These are phyloP conservation scores for Pseudocercospora crystallina DNA, from an alignment of 2,329 filamentous ascomycete genomes.

Conservation along the genomic window DNA sequence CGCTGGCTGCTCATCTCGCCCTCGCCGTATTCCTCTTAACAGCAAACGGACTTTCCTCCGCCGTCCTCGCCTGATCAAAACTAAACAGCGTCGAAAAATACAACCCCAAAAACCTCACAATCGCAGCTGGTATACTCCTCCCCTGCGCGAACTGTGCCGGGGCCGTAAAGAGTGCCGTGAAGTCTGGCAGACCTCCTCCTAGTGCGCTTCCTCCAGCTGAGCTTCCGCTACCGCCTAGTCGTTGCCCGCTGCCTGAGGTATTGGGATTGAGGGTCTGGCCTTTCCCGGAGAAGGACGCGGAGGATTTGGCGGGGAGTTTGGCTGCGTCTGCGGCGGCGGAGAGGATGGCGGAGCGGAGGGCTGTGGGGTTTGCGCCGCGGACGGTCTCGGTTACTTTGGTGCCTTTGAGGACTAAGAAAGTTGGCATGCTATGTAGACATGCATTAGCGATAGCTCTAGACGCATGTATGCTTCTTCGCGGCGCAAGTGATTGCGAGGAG, in stretches of 20 bases:
- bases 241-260: conserved; percentile 3
- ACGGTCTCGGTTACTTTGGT: conserved; percentile 47
- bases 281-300: conserved; percentile 40
- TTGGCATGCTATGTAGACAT: conserved; percentile 42
- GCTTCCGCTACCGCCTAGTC: neutral
- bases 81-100: conserved; percentile 48
- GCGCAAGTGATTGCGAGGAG: neutral
- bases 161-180: conserved; percentile 19
- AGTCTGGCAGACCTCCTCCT: too few relatives aligned
- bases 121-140: conserved; percentile 38
- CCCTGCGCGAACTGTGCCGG: conserved; percentile 34
- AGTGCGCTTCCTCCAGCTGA: neutral
- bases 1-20: conserved; percentile 9
- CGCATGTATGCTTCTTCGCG: neutral
- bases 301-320: conserved; percentile 37
- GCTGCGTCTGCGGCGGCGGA: conserved; percentile 44
- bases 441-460: neutral
- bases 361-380: conserved; percentile 50
- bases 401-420: conserved; percentile 50
- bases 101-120: conserved; percentile 48
- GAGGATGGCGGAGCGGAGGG: conserved; percentile 48
- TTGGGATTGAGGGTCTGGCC: conserved; percentile 43
- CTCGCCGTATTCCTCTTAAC: conserved; percentile 32
- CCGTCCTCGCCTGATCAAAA: conserved; percentile 45
- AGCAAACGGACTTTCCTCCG: conserved; percentile 46